Base-by-base conservation (phyloP, 2,329 filamentous ascomycete genomes). In the Akanthomyces muscarius region DNA sequence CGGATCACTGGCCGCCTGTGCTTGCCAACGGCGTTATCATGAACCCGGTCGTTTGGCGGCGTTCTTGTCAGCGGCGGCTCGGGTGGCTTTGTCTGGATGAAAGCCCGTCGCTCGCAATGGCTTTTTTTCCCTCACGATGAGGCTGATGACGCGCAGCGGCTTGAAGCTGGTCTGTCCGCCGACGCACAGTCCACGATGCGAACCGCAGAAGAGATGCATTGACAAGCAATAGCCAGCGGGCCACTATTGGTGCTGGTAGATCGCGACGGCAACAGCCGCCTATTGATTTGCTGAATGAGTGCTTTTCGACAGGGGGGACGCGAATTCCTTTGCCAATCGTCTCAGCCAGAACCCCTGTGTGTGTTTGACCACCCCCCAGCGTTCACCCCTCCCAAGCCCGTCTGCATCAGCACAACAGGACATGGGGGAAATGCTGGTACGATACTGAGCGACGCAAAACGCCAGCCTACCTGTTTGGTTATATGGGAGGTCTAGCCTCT, bases 181-280 rank as follows among this genome's bases (percentile, higher is more conserved):
- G 25, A 30, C 47, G 47, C 47, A 30, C 47, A 30, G 23, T 16
- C 23, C 13, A 50, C 11, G 28, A 41, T 59, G 38, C 10, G 38
- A 10, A 10, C 38, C 38, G 14, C 14, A 11, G 33, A 8, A 7
- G 33, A 36, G 33, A 36, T 36, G 33, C 33, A 36, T 10, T 36
- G 33, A 36, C 33, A 36, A 36, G 33, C 33, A 30, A 36, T 36
- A 36, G 33, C 33, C 8, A 2, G 33, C 33, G 33, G 33, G 4
- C 7, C 33, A 10, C 33, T 36, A 36, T 36, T 30, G 6, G 6
- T 30, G 28, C 28, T 30, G 6, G 28, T 6, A 44, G 56, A 42
- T 59, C 47, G 56, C 30, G 45, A 59, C 56, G 45, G 56, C n/a
- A 50, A 28, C 30, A 41, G 30, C 45, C 44, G 45, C 48, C 23